These are phyloP conservation scores for Panaeolus papilionaceus DNA, from an alignment of 768 basidiomycete genomes.

Conservation along the genomic window DNA sequence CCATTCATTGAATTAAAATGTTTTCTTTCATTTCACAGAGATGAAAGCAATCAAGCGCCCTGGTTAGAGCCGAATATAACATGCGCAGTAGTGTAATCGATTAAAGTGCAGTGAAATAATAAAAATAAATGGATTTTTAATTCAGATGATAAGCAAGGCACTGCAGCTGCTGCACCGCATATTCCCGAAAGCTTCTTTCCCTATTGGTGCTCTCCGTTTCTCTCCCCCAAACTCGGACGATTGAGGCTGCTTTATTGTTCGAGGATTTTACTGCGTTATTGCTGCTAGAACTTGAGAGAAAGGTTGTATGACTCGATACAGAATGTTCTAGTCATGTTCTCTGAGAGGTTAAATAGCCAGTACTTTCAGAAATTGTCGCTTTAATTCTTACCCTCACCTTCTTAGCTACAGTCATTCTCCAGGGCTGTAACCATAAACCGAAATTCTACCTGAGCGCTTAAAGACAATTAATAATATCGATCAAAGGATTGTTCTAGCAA, in stretches of 20 bases:
- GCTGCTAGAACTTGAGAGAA: background rate
- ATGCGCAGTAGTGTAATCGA: background rate
- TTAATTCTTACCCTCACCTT: background rate
- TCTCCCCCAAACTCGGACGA: background rate
- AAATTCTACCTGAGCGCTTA: background rate
- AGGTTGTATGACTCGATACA: background rate
- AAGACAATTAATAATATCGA: background rate
- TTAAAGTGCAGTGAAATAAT: background rate
- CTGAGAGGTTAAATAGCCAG: background rate
- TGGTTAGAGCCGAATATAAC: background rate
- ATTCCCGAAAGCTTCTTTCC: background rate
- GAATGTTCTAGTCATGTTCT: background rate
- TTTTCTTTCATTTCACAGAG: background rate
- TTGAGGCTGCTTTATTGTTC: background rate
- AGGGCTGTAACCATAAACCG: background rate
- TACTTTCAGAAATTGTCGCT: background rate
- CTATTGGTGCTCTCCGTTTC: background rate
- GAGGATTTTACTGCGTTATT: too few species aligned
- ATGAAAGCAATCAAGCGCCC: background rate
- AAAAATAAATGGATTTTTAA: background rate
- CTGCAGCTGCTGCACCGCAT: background rate
- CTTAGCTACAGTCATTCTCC: background rate
- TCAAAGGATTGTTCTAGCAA: conserved; percentile 16
- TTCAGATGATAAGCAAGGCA: background rate
- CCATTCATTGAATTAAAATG: background rate